Evolutionary conservation across 306 rosid genomes (phyloP).

Genomic region (Vicia villosa): DNA sequence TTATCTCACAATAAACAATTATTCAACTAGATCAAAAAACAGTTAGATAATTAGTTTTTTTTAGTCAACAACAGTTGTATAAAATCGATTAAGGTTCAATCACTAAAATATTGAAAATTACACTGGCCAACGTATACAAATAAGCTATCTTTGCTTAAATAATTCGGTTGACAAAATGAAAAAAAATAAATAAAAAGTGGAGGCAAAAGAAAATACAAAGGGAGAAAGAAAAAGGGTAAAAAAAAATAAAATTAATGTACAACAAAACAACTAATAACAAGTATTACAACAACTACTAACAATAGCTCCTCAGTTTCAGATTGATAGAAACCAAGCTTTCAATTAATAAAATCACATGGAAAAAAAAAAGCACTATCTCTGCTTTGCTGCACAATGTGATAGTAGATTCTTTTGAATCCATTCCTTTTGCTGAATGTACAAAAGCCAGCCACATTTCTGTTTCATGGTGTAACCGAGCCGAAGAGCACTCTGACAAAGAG

Average conservation of each 20-base stretch:
- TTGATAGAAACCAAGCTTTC: slow-evolving; percentile 26
- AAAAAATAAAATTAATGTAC: slow-evolving; percentile 13
- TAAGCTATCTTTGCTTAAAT: slow-evolving; percentile 15
- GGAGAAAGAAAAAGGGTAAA: slow-evolving; percentile 2
- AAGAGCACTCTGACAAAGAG: slow-evolving; percentile 27
- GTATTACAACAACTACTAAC: neutral
- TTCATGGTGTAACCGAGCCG: neutral
- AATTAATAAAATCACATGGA: neutral
- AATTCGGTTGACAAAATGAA: neutral
- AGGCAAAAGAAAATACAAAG: neutral
- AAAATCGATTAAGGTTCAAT: too few species aligned
- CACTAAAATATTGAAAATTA: slow-evolving; percentile 20
- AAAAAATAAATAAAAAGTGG: neutral
- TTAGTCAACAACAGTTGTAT: too few species aligned
- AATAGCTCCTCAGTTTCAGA: neutral
- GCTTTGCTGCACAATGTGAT: slow-evolving; percentile 36
- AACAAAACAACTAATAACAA: neutral
- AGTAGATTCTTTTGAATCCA: slow-evolving; percentile 20
- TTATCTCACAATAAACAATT: neutral
- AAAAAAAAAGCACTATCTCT: slow-evolving; percentile 11
- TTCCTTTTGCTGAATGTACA: slow-evolving; percentile 16
- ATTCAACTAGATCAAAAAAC: too few species aligned
- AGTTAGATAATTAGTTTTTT: too few species aligned
- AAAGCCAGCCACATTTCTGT: neutral
- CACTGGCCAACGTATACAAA: slow-evolving; percentile 22